Conservation (phyloP, 257 asterid genomes). For the Plantago elongata region DNA sequence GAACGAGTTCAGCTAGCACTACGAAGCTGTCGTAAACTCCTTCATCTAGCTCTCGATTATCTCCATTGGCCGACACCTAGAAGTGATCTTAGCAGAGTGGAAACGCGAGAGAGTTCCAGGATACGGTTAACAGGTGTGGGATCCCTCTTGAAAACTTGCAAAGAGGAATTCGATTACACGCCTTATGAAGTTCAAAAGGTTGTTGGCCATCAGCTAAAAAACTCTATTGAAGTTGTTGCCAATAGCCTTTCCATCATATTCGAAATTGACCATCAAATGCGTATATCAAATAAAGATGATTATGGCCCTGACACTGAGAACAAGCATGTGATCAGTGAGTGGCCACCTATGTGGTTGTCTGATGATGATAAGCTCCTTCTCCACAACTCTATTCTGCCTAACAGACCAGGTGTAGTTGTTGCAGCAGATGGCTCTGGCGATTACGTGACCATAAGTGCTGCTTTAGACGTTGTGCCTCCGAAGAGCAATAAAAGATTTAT, state of each 20-base stretch:
- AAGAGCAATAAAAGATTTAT: neutral
- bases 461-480: slow-evolving; percentile 11
- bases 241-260: slow-evolving; percentile 16
- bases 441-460: slow-evolving; percentile 21
- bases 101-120: slow-evolving; percentile 4
- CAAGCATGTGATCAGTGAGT: neutral
- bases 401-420: slow-evolving; percentile 16
- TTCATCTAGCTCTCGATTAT: slow-evolving; percentile 24
- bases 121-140: slow-evolving; percentile 22
- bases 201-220: slow-evolving; percentile 5
- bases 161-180: slow-evolving; percentile 16
- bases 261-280: neutral
- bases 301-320: neutral
- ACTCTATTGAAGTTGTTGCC: slow-evolving; percentile 1
- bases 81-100: neutral
- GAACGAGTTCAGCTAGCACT: neutral
- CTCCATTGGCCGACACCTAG: slow-evolving; percentile 17
- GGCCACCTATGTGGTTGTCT: slow-evolving; percentile 21
- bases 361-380: slow-evolving; percentile 1
- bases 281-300: neutral
- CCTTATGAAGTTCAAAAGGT: neutral
- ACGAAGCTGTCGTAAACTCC: slow-evolving; percentile 21
- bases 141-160: slow-evolving; percentile 20
- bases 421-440: slow-evolving; percentile 31
- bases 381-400: neutral